Evolutionary conservation across 1,284 basidiomycete genomes (phyloP).

Genomic region (Leccinum fuscescens): DNA sequence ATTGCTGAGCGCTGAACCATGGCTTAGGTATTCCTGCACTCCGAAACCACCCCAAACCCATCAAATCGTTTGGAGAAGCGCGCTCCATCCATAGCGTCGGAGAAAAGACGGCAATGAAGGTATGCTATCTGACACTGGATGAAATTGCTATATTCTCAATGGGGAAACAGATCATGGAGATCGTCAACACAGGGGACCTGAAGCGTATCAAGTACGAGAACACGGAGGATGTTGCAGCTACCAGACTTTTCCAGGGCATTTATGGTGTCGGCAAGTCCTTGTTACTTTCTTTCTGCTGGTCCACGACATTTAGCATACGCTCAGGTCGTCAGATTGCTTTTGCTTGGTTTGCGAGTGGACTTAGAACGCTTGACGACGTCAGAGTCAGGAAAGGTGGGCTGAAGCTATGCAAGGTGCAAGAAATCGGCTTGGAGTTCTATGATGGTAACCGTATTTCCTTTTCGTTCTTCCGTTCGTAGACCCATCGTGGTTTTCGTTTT

Average conservation of each 20-base stretch:
- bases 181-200: conserved; percentile 66
- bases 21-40: conserved; percentile 53
- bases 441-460: conserved; percentile 48
- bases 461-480: background rate
- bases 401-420: conserved; percentile 62
- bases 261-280: conserved; percentile 75
- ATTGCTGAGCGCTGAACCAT: conserved; percentile 17
- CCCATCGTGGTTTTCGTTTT: background rate
- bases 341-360: conserved; percentile 75
- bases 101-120: conserved; percentile 73
- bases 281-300: background rate
- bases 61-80: conserved; percentile 65
- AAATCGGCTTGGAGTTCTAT: conserved; percentile 77
- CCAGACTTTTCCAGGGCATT: conserved; percentile 67
- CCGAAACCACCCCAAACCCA: conserved; percentile 54
- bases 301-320: background rate
- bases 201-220: conserved; percentile 59
- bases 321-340: conserved; percentile 62
- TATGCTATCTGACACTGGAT: conserved; percentile 28
- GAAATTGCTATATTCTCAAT: background rate
- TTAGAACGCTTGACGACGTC: conserved; percentile 77
- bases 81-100: conserved; percentile 65
- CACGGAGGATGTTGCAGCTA: conserved; percentile 56
- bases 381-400: conserved; percentile 55
- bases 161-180: conserved; percentile 66